Base-by-base conservation (phyloP, 768 basidiomycete species). In the Suillus cothurnatus region DNA sequence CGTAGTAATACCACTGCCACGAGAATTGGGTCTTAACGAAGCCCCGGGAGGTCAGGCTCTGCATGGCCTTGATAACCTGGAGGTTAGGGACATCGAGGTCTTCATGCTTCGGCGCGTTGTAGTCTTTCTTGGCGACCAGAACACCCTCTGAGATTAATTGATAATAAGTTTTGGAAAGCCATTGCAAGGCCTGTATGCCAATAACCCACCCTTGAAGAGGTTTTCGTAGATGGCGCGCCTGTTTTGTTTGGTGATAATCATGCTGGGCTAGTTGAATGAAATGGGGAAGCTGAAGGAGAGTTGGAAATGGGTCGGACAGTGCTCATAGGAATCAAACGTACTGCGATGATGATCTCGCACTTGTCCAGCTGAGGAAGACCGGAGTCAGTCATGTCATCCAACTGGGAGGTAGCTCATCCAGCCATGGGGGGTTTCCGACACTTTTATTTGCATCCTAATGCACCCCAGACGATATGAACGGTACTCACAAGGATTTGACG, bases 1-100 rank as follows among this genome's bases (percentile, higher is more conserved):
- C 86, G 82, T 99, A 99, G 84, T 99, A 99, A 82, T 97, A 99
- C 86, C 89, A 97, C 76, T 98, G 95, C 97, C 97, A 99, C 58
- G 92, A 95, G 86, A 99, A 99, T 77, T 95, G 97, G 71, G 97
- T 99, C 88, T 98, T 98, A 83, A 99, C 95, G 79, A 84, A 89
- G 64, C 97, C 96, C 76, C 79, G 84, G 50, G 87, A 88, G 69
- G 85, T 89, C 70, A 89, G 78, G 78, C 87, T 88, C 72, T 88
- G 88, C 75, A 88, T 80, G 59, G 87, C 87, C 80, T 89, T 89
- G 80, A 89, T 88, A 67, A 88, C 88, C 69, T 89, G 80, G 61
- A 89, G 85, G 72, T 89, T 89, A 62, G 87, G 87, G 57, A 88
- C 86, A 60, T 88, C 87, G 66, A 89, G 84, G 66, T 98, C 95